Base-by-base conservation (phyloP, 2,329 filamentous ascomycete species). In the Fusarium napiforme region DNA sequence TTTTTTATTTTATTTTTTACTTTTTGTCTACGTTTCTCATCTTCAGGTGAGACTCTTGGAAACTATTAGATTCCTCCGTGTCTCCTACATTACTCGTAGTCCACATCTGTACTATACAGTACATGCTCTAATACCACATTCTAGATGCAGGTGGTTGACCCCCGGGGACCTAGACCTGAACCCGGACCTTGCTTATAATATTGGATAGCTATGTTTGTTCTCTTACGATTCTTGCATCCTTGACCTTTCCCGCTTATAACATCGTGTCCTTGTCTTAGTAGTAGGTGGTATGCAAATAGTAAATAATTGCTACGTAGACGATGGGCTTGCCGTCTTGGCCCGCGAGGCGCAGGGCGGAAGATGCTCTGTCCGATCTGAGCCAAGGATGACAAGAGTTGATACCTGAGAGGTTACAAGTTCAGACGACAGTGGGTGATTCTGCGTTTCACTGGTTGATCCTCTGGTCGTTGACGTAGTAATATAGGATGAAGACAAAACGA, bases 241-340 rank as follows among this genome's bases (percentile, higher is more conserved):
- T 52, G 47, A 23, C 50, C 9, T 67, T 67, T 64, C 30, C 40
- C 43, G 18, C 30, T 57, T 49, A 59, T 59, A 47, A 18, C 26
- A 52, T 69, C 47, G 66, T 71, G 70, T 59, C 53, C 70, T 34
- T 64, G 58, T 49, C 47, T 50, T 52, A 62, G 61, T 70, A 49
- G 61, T 52, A 46, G 5, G 9, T 34, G 14, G 32, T 34, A 15
- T 36, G 19, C 36, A n/a, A 26, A 26, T 46, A 43, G n/a, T 16
- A 19, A 0, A 26, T 19, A 45, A 9, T 14, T 19, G 32, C 30
- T n/a, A 26, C n/a, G 36, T 34, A n/a, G 50, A 47, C 53, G 60
- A 63, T 58, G 58, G 58, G 40, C 50, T 37, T 67, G 61, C 34
- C 42, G 19, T 50, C 42, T 59, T 59, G 56, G 56, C 56, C 49